These are phyloP conservation scores for Meredithiella fracta DNA, from an alignment of 2,329 filamentous ascomycete species.

Conservation along the genomic window DNA sequence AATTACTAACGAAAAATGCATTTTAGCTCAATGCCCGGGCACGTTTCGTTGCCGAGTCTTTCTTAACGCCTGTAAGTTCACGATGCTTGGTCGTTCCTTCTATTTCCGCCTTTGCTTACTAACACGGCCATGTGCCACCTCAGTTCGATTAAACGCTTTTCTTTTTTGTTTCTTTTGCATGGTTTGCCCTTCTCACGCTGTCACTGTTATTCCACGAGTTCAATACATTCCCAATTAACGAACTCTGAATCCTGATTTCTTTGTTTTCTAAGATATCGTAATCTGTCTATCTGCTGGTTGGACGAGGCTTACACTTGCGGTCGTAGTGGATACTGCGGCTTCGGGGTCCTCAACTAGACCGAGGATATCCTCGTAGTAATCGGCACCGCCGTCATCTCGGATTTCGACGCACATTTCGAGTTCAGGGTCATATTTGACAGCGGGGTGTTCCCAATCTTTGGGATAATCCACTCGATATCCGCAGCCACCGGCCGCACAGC, in stretches of 20 bases:
- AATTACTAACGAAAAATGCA: constrained; percentile 14
- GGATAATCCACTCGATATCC: constrained; percentile 11
- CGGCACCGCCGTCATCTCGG: constrained; percentile 9
- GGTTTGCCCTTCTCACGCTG: not conserved
- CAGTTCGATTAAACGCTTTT: constrained; percentile 13
- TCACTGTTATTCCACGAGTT: not conserved
- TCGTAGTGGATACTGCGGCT: not conserved
- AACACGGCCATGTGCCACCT: not conserved
- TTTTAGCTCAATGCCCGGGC: constrained; percentile 80
- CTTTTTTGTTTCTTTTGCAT: constrained; percentile 3
- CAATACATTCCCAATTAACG: not conserved
- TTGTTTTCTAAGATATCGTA: too few species aligned
- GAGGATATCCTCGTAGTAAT: constrained; percentile 12
- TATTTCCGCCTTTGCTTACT: not conserved
- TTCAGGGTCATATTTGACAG: not conserved
- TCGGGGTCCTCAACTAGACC: not conserved
- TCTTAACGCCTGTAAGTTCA: constrained; percentile 67
- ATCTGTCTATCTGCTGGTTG: not conserved
- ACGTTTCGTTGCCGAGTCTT: constrained; percentile 95
- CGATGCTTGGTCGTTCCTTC: not conserved
- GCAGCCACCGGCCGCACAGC: constrained; percentile 11
- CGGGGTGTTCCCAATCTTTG: not conserved
- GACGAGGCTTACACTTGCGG: not conserved
- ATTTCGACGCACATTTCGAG: constrained; percentile 2
- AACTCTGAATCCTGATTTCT: too few species aligned